A percentile compares a stretch with the other conserved stretches of the same genome.
phyloP scores from a whole-genome alignment of 176 grass and related monocot species.

The Olyra latifolia region DNA sequence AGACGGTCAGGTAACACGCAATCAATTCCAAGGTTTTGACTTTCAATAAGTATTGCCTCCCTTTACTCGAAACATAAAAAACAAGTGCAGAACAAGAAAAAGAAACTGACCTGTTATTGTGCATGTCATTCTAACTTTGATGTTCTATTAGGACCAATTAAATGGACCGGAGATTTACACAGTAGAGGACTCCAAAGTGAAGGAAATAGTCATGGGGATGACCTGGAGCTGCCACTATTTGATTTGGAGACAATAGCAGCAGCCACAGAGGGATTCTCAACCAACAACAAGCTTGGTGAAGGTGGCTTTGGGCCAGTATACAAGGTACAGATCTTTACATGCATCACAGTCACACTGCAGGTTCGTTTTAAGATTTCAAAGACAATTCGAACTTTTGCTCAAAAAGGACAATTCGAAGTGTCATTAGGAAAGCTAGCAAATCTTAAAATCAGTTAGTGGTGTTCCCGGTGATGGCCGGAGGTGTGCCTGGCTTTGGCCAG shows the following conservation, averaged over 20 bases:
- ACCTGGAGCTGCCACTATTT: conserved; percentile 53
- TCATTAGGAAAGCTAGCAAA: neutral
- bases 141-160: conserved; percentile 28
- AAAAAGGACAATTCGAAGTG: neutral
- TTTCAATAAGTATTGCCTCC: neutral
- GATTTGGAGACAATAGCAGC: conserved; percentile 46
- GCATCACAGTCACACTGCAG: neutral
- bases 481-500: too few species aligned
- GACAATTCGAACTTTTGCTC: neutral
- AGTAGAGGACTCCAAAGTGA: conserved; percentile 35
- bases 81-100: neutral
- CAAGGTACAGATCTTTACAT: conserved; percentile 36
- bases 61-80: neutral
- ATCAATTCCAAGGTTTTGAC: neutral
- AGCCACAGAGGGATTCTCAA: conserved; percentile 54
- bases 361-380: neutral
- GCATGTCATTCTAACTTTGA: neutral
- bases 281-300: conserved; percentile 59
- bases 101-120: neutral
- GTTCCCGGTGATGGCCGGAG: too few species aligned
- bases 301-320: conserved; percentile 72
- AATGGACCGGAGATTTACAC: conserved; percentile 24
- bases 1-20: conserved; percentile 41
- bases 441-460: too few species aligned
- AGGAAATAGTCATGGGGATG: conserved; percentile 34